Evolutionary conservation across 2,329 filamentous ascomycete species (phyloP).

Genomic region (Sclerotinia minor): DNA sequence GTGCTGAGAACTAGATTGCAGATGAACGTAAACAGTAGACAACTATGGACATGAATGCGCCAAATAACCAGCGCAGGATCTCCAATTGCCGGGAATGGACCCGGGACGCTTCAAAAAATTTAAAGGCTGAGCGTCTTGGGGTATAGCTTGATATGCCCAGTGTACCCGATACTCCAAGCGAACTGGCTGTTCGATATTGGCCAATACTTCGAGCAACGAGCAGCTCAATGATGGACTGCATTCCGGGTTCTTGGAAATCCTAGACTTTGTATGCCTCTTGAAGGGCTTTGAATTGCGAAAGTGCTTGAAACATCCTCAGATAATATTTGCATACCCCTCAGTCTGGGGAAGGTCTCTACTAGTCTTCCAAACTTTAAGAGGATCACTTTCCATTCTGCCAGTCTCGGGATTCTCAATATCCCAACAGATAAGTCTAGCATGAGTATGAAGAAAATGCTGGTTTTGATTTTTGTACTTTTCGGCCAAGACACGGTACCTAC

Average conservation of each 20-base stretch:
- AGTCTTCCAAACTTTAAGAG: slow-evolving; percentile 18
- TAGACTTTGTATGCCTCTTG: background rate
- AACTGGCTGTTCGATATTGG: background rate
- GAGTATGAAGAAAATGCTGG: background rate
- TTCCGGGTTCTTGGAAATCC: background rate
- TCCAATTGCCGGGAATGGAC: background rate
- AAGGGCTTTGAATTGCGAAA: background rate
- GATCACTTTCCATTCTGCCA: slow-evolving; percentile 24
- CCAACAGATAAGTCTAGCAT: slow-evolving; percentile 18
- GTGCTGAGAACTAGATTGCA: background rate
- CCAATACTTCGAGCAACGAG: no score
- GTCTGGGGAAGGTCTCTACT: slow-evolving; percentile 20
- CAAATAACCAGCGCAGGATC: background rate
- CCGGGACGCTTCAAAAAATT: background rate
- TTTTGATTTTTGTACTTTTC: slow-evolving; percentile 26
- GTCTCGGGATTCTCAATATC: slow-evolving; percentile 18
- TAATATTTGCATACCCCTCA: slow-evolving; percentile 20
- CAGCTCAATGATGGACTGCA: background rate
- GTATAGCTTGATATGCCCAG: background rate
- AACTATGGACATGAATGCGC: background rate
- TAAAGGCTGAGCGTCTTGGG: background rate
- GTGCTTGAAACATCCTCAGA: background rate
- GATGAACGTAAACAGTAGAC: background rate
- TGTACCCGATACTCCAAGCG: background rate
- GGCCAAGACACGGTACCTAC: slow-evolving; percentile 46